Percentiles rank a stretch among this genome's conserved stretches.
These are phyloP conservation scores for Phialemoniopsis sp. DNA, from an alignment of 2,329 filamentous ascomycete species.

Conservation along the genomic window DNA sequence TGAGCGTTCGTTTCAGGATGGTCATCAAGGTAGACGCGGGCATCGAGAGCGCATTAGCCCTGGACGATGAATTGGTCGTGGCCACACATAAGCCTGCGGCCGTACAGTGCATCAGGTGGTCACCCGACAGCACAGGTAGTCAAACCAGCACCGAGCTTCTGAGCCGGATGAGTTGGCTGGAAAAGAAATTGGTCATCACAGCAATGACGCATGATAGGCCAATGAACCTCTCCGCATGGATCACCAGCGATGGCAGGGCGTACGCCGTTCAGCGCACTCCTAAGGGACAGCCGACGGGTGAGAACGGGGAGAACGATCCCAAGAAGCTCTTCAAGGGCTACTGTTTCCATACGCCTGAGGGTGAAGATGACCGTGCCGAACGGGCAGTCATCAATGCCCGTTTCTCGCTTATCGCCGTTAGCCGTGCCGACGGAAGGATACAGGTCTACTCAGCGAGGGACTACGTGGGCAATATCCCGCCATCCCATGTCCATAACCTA, in stretches of 20 bases:
- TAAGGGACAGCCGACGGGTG: constrained; percentile 28
- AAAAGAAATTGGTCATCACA: constrained; percentile 68
- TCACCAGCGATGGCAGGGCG: constrained; percentile 79
- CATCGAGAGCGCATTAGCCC: constrained; percentile 79
- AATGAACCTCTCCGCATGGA: constrained; percentile 94
- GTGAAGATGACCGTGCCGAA: constrained; percentile 55
- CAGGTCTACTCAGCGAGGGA: constrained; percentile 90
- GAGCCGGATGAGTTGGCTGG: constrained; percentile 80
- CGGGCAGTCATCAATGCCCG: constrained; percentile 86
- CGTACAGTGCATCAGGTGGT: constrained; percentile 96
- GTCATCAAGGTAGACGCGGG: constrained; percentile 97
- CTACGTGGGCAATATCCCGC: constrained; percentile 86
- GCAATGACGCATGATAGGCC: constrained; percentile 93
- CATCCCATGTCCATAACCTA: constrained; percentile 73
- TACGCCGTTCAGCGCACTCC: constrained; percentile 82
- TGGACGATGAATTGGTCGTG: constrained; percentile 90
- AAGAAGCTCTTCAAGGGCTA: constrained; percentile 82
- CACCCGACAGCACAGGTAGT: constrained; percentile 71
- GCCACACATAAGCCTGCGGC: constrained; percentile 88
- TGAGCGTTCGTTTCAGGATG: constrained; percentile 91
- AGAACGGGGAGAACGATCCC: constrained; percentile 39
- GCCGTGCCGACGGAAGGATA: constrained; percentile 74
- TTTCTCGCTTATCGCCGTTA: constrained; percentile 89
- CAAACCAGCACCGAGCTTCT: constrained; percentile 91
- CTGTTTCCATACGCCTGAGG: constrained; percentile 77